Percentiles rank a stretch among this genome's conserved stretches.
Conservation (phyloP, 140 eudicot genomes). For the Anethum foeniculum region DNA sequence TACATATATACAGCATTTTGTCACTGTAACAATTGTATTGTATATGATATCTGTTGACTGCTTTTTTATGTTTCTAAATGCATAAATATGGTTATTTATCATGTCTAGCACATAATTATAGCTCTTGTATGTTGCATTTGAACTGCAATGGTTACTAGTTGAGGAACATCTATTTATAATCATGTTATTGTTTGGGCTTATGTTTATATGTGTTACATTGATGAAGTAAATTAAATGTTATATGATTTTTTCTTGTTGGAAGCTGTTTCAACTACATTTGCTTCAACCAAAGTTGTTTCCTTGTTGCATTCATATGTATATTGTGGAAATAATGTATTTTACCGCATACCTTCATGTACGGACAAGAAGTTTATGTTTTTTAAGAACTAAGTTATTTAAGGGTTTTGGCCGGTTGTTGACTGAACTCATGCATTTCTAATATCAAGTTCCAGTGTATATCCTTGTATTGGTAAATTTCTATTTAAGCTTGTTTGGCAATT, state of each 20-base stretch:
- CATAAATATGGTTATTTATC: background rate
- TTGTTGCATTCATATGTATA: too few species aligned
- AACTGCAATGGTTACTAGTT: background rate
- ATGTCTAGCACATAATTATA: background rate
- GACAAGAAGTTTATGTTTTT: background rate
- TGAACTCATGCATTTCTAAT: background rate
- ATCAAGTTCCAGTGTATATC: background rate
- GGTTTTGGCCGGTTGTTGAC: background rate
- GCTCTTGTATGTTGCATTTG: background rate
- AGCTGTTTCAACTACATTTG: background rate
- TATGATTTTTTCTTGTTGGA: background rate
- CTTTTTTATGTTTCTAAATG: background rate
- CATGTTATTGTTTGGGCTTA: background rate
- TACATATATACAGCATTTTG: too few species aligned
- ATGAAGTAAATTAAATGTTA: background rate
- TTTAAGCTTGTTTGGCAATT: background rate
- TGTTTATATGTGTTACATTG: background rate
- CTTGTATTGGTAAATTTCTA: background rate
- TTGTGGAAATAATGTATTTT: too few species aligned
- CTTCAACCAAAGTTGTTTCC: background rate
- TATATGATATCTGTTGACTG: background rate
- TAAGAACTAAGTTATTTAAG: background rate
- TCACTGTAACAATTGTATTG: too few species aligned
- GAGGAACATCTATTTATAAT: background rate
- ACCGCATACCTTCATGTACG: background rate